Evolutionary conservation across 2,329 filamentous ascomycete species (phyloP).

Genomic region (Cercospora nicotianae): DNA sequence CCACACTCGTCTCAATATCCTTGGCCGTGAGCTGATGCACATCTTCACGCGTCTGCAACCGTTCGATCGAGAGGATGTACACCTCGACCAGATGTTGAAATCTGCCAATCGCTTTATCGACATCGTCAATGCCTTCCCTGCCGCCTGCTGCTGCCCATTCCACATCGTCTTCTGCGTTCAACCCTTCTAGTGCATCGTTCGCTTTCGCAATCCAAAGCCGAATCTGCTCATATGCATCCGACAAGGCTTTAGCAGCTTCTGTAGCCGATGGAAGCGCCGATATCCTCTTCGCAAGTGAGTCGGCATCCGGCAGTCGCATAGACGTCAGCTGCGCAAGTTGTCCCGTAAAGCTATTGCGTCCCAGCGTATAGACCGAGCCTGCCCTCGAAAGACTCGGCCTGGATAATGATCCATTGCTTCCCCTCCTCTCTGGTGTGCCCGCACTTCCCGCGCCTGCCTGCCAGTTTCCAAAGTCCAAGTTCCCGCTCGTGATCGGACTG

Average conservation of each 20-base stretch:
- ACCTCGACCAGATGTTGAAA: constrained; percentile 90
- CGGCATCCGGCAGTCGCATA: constrained; percentile 82
- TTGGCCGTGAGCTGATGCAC: constrained; percentile 68
- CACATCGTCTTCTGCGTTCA: constrained; percentile 95
- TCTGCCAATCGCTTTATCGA: constrained; percentile 69
- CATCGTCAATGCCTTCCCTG: constrained; percentile 70
- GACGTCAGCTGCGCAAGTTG: constrained; percentile 91
- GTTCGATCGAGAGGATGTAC: constrained; percentile 91
- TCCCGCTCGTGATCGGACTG: constrained; percentile 12
- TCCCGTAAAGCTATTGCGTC: constrained; percentile 85
- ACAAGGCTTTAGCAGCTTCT: constrained; percentile 77
- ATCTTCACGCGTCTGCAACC: constrained; percentile 76
- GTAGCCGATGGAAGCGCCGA: constrained; percentile 80
- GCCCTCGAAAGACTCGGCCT: constrained; percentile 61
- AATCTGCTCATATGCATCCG: constrained; percentile 88
- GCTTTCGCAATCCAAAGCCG: constrained; percentile 92
- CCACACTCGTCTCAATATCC: constrained; percentile 72
- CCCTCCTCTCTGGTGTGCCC: constrained; percentile 41
- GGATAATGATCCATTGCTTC: constrained; percentile 59
- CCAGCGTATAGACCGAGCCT: constrained; percentile 91
- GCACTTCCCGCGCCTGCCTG: constrained; percentile 18
- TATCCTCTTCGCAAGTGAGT: constrained; percentile 78
- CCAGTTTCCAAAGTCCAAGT: constrained; percentile 18
- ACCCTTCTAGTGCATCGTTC: constrained; percentile 78
- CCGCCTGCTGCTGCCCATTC: constrained; percentile 94